A percentile compares a stretch with the other conserved stretches of the same genome.
phyloP scores from a whole-genome alignment of 2,329 filamentous ascomycete genomes.

The Calonectria pauciramosa region DNA sequence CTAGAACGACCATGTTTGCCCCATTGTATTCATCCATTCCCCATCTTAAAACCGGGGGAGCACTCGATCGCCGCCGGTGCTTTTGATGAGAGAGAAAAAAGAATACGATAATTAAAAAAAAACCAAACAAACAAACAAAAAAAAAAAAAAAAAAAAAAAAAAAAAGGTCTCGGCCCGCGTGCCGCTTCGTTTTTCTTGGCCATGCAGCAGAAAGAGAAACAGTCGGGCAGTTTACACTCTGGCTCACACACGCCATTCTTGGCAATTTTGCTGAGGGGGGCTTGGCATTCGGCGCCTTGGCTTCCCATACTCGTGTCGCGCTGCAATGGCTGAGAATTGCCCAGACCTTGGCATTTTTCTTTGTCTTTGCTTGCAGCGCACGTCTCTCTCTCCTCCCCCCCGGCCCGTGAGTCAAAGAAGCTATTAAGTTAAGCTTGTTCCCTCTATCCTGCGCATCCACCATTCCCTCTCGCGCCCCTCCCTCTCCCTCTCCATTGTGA shows the following conservation, averaged over 20 bases:
- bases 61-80: background rate
- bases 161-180: background rate
- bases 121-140: too few species aligned
- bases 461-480: background rate
- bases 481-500: background rate
- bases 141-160: too few species aligned
- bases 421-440: constrained; percentile 14
- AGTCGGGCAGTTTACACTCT: background rate
- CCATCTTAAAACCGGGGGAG: background rate
- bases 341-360: constrained; percentile 43
- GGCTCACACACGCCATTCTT: constrained; percentile 3
- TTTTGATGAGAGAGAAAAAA: background rate
- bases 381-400: background rate
- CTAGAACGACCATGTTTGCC: background rate
- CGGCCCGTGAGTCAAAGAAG: background rate
- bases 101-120: too few species aligned
- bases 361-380: constrained; percentile 6
- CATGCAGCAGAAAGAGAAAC: background rate
- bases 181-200: background rate
- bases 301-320: background rate
- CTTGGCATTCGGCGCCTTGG: constrained; percentile 16
- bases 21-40: background rate
- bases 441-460: background rate
- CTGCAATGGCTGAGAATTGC: constrained; percentile 16
- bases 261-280: background rate